These are phyloP conservation scores for Leccinum boreale DNA, from an alignment of 768 basidiomycete species.

Conservation along the genomic window DNA sequence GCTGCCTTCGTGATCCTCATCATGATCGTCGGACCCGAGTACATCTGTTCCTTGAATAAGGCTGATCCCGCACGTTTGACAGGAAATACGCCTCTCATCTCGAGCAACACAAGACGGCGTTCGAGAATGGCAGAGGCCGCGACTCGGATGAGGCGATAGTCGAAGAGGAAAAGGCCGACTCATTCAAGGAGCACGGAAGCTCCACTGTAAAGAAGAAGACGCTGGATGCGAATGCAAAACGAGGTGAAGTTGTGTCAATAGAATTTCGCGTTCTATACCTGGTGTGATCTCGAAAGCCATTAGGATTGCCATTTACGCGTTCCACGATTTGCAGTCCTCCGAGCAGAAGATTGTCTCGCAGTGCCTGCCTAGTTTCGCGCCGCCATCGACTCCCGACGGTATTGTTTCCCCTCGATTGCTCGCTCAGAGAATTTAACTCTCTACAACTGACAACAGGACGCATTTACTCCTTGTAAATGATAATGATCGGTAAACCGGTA, in stretches of 20 bases:
- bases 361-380: too few species aligned
- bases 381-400: too few species aligned
- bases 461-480: too few species aligned
- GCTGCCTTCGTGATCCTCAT: conserved; percentile 73
- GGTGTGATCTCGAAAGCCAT: too few species aligned
- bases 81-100: conserved; percentile 79
- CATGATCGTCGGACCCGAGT: conserved; percentile 78
- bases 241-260: too few species aligned
- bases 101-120: conserved; percentile 76
- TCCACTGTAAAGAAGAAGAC: neutral
- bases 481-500: too few species aligned
- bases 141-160: conserved; percentile 38
- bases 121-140: conserved; percentile 67
- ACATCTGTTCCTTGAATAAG: neutral
- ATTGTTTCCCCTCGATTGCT: too few species aligned
- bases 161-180: conserved; percentile 16
- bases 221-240: neutral
- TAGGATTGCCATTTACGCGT: neutral
- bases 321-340: too few species aligned
- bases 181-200: conserved; percentile 7
- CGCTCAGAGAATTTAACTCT: too few species aligned
- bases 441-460: too few species aligned
- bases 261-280: neutral
- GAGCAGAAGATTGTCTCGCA: too few species aligned
- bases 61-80: neutral